Evolutionary conservation across 2,329 filamentous ascomycete genomes (phyloP).

Genomic region (Aureobasidium pullulans): DNA sequence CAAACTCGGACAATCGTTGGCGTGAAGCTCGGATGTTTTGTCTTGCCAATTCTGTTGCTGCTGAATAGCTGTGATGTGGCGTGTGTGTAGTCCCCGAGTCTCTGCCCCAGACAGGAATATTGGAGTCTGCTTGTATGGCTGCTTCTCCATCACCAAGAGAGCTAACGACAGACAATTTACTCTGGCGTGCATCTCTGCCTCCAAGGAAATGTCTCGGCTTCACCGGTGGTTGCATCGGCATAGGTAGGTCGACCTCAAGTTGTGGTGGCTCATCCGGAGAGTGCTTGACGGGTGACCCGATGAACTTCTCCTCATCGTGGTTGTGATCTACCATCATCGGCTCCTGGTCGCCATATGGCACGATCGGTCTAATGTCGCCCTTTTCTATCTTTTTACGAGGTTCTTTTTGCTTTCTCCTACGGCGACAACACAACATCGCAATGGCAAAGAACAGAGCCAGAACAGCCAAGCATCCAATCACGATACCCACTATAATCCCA

Average conservation of each 20-base stretch:
- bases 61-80: constrained; percentile 37
- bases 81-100: constrained; percentile 30
- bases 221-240: constrained; percentile 14
- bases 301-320: constrained; percentile 7
- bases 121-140: constrained; percentile 30
- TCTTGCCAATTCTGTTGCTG: constrained; percentile 32
- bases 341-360: constrained; percentile 15
- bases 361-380: constrained; percentile 34
- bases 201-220: neutral
- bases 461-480: constrained; percentile 26
- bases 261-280: constrained; percentile 32
- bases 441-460: constrained; percentile 19
- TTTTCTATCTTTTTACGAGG: constrained; percentile 22
- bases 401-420: constrained; percentile 19
- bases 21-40: constrained; percentile 5
- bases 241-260: constrained; percentile 28
- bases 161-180: constrained; percentile 26
- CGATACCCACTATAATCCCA: constrained; percentile 26
- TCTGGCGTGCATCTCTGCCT: neutral
- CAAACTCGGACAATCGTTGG: constrained; percentile 25
- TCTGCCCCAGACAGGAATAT: constrained; percentile 33
- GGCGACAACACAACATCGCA: constrained; percentile 22
- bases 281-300: neutral
- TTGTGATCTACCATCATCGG: neutral
- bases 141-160: constrained; percentile 34